These are phyloP conservation scores for Acephala macrosclerotiorum DNA, from an alignment of 2,329 filamentous ascomycete genomes.

Conservation along the genomic window DNA sequence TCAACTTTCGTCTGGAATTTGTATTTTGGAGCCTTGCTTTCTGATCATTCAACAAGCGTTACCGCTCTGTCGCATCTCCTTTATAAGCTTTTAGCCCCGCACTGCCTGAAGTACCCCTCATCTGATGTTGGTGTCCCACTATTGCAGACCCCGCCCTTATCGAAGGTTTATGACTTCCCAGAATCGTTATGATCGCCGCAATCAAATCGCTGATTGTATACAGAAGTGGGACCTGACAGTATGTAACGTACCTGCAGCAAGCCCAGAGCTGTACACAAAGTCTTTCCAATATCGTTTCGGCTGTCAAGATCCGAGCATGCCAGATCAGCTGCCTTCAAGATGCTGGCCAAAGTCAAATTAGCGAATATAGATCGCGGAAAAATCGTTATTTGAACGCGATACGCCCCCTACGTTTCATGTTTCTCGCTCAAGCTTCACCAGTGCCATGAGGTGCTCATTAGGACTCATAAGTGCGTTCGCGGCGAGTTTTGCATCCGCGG, in stretches of 20 bases:
- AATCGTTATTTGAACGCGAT: background rate
- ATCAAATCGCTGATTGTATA: background rate
- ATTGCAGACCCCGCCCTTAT: background rate
- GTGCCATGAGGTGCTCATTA: background rate
- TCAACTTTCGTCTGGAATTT: too few species aligned
- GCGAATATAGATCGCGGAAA: background rate
- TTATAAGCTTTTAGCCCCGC: background rate
- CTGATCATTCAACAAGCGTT: too few species aligned
- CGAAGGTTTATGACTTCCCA: background rate
- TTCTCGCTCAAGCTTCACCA: background rate
- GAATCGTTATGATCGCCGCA: constrained; percentile 1
- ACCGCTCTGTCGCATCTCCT: background rate
- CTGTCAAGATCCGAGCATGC: background rate
- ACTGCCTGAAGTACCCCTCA: constrained; percentile 4
- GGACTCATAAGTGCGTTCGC: background rate
- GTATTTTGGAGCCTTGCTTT: too few species aligned
- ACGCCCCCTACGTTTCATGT: background rate
- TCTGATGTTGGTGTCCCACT: background rate
- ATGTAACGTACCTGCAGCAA: constrained; percentile 9
- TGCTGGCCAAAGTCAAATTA: background rate
- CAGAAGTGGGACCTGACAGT: background rate
- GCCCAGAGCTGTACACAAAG: background rate
- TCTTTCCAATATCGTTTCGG: background rate
- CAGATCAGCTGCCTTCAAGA: background rate
- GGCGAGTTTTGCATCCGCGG: background rate